Evolutionary conservation across 2,329 filamentous ascomycete species (phyloP), one percentile per base, ranked within the genome.

Genomic region (Westerdykella sp.): DNA sequence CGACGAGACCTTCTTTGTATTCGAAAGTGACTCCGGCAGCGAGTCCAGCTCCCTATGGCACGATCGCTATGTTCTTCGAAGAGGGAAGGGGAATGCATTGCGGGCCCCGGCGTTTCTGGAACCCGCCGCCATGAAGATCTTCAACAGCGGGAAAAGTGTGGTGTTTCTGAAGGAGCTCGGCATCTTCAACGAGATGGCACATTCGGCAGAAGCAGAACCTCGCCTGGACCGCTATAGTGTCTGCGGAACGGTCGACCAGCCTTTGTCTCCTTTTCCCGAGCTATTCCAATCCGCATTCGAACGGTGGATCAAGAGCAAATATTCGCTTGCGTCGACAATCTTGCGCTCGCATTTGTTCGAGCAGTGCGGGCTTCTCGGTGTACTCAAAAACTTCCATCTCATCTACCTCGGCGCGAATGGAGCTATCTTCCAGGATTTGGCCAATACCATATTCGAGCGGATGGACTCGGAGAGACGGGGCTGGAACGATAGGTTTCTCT

Each of bases 81-180:
- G 70, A 11, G 79, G 81, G 1, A 65, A 75, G 3, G 72, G 80
- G 34, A 80, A 82, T 13, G 68, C 69, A 1, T 64, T 89, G 1
- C 80, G 84, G 54, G 82, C 84, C 0, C 90, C 91, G 0, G 75
- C 70, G 2, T 96, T 95, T 51, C 73, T 96, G 4, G 79, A 82
- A 32, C 76, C 83, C 2, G 78, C 83, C 2, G 80, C 80, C 0
- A 69, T 73, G 18, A 85, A 82, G 48, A 87, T 96, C 31, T 91
- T 95, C 56, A 88, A 83, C 1, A 83, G 87, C 1, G 91, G 91
- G 0, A 96, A 96, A 66, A 94, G 85, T 55, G 83, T 93, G 43
- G 80, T 93, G 1, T 84, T 96, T 36, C 69, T 96, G n/a, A 83
- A 83, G 47, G 78, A 84, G 38, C 72, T 95, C 10, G 79, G 81